A percentile compares a stretch with the other conserved stretches of the same genome.
Evolutionary conservation across 2,329 filamentous ascomycete species (phyloP).

Genomic region (Ceratocystis ficicola): DNA sequence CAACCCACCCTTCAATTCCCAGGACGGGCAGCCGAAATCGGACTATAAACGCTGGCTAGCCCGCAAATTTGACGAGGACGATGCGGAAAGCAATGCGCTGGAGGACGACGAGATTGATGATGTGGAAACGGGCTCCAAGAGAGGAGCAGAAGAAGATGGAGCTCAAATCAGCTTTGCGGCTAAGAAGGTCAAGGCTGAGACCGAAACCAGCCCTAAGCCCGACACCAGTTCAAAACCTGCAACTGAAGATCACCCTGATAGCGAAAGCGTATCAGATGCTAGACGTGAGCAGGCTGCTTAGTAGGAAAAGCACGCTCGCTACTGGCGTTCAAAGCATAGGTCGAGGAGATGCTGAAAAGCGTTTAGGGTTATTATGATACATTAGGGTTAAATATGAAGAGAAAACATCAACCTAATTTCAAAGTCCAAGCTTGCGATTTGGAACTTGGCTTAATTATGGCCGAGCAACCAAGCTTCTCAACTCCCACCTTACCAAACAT

Average conservation of each 20-base stretch:
- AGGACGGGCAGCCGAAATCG: slow-evolving; percentile 42
- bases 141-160: slow-evolving; percentile 40
- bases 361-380: no score
- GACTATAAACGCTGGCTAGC: slow-evolving; percentile 52
- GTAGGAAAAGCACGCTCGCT: neutral
- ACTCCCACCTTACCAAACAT: neutral
- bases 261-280: neutral
- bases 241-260: neutral
- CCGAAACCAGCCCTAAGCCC: neutral
- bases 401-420: neutral
- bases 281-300: neutral
- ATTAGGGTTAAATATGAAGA: neutral
- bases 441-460: neutral
- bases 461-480: neutral
- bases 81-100: slow-evolving; percentile 23
- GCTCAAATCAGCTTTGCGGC: slow-evolving; percentile 30
- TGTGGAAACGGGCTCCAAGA: slow-evolving; percentile 38
- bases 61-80: slow-evolving; percentile 33
- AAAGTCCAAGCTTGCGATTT: neutral
- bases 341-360: no score
- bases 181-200: slow-evolving; percentile 34
- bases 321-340: no score
- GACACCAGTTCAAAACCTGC: neutral
- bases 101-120: slow-evolving; percentile 28
- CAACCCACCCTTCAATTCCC: slow-evolving; percentile 23